These are phyloP conservation scores for Haplographium delicatum DNA, from an alignment of 495 filamentous ascomycete genomes.

Conservation along the genomic window DNA sequence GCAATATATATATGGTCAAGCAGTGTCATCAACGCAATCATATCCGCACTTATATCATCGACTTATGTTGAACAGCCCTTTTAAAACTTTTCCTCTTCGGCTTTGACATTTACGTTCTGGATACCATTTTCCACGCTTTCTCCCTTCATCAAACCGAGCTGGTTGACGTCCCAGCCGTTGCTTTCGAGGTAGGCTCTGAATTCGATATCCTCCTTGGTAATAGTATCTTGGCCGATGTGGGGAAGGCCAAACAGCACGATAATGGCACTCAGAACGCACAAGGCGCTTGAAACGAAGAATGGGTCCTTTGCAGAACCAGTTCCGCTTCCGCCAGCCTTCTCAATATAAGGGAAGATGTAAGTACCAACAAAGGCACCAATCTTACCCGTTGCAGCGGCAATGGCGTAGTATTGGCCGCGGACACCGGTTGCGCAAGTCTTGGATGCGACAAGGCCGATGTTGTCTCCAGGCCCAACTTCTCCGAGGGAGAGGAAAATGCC, in stretches of 20 bases:
- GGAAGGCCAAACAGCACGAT: constrained; percentile 56
- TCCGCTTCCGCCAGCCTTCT: constrained; percentile 54
- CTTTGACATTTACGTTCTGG: not conserved
- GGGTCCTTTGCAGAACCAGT: constrained; percentile 66
- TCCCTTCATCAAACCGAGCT: constrained; percentile 48
- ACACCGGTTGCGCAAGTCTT: constrained; percentile 86
- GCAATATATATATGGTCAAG: too few species aligned
- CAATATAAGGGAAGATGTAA: constrained; percentile 71
- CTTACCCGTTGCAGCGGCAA: constrained; percentile 81
- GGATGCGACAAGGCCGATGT: constrained; percentile 81
- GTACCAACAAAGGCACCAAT: constrained; percentile 89
- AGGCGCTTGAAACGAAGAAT: constrained; percentile 64
- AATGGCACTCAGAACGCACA: constrained; percentile 59
- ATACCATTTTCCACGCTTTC: constrained; percentile 14
- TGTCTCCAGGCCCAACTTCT: constrained; percentile 84
- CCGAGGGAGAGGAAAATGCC: constrained; percentile 81
- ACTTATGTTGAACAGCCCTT: too few species aligned
- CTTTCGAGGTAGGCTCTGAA: constrained; percentile 64
- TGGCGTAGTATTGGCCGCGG: constrained; percentile 85
- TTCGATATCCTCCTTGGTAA: constrained; percentile 59
- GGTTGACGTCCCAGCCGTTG: constrained; percentile 65
- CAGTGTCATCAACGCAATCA: too few species aligned
- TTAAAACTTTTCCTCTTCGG: not conserved
- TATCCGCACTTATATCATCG: too few species aligned
- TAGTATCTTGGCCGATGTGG: constrained; percentile 69